phyloP scores from a whole-genome alignment of 805 yeast species.

The Candida adriatica region DNA sequence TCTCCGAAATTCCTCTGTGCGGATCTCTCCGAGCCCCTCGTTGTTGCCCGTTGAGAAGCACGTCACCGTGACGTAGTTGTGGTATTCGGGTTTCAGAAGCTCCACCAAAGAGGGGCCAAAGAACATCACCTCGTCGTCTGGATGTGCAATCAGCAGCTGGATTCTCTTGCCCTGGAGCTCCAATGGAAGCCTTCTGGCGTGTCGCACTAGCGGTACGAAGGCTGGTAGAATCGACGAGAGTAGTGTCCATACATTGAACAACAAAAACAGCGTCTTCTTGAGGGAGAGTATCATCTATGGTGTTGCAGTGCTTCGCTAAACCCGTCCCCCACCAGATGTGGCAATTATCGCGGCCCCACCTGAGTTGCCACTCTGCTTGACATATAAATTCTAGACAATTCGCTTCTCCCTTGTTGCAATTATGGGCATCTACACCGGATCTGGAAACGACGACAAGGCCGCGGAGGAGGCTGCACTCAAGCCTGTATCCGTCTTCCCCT shows the following conservation, averaged over 20 bases:
- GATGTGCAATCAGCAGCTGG: slow-evolving; percentile 77
- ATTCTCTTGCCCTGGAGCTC: slow-evolving; percentile 19
- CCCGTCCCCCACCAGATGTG: too few species aligned
- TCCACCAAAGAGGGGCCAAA: slow-evolving; percentile 74
- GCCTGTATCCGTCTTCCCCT: too few species aligned
- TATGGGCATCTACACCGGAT: slow-evolving; percentile 17
- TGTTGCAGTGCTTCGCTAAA: too few species aligned
- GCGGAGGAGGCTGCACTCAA: slow-evolving; percentile 11
- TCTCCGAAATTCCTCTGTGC: slow-evolving; percentile 52
- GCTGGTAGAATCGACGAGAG: neutral
- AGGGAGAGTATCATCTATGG: too few species aligned
- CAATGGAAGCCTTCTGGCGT: neutral
- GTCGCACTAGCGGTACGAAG: neutral
- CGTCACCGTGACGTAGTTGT: slow-evolving; percentile 48
- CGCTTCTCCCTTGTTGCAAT: too few species aligned
- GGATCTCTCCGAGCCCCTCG: slow-evolving; percentile 59
- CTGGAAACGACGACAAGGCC: slow-evolving; percentile 9
- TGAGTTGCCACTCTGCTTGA: too few species aligned
- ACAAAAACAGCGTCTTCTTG: too few species aligned
- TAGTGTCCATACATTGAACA: neutral
- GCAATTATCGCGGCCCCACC: too few species aligned
- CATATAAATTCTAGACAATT: too few species aligned
- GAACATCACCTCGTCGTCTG: slow-evolving; percentile 98
- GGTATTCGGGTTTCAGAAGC: slow-evolving; percentile 36
- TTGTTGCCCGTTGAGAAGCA: slow-evolving; percentile 78